A percentile compares a stretch with the other conserved stretches of the same genome.
These are phyloP conservation scores for Lactifluus pinguis DNA, from an alignment of 768 basidiomycete genomes.

Conservation along the genomic window DNA sequence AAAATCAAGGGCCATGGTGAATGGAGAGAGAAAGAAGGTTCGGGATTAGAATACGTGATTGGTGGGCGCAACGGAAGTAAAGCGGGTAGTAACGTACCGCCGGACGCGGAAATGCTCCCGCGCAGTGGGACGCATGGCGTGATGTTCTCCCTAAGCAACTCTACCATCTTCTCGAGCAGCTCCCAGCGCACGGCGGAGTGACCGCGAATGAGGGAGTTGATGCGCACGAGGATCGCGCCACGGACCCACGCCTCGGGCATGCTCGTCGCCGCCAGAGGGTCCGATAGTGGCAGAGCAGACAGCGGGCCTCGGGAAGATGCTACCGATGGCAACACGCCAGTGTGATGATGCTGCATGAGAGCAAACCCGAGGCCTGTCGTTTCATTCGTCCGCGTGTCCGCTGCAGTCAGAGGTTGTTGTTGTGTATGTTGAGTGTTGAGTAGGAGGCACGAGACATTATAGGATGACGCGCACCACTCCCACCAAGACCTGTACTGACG, in stretches of 20 bases:
- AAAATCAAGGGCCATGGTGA: background rate
- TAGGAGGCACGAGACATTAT: background rate
- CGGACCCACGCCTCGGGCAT: slow-evolving; percentile 89
- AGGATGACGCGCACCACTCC: slow-evolving; percentile 41
- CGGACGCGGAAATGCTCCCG: slow-evolving; percentile 76
- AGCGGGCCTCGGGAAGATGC: slow-evolving; percentile 27
- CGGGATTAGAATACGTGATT: background rate
- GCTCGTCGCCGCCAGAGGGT: slow-evolving; percentile 53
- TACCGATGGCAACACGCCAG: slow-evolving; percentile 57
- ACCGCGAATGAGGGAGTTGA: slow-evolving; percentile 83
- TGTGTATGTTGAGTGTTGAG: no score
- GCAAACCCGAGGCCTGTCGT: slow-evolving; percentile 66
- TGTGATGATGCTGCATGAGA: slow-evolving; percentile 73
- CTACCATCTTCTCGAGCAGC: slow-evolving; percentile 69
- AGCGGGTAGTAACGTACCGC: slow-evolving; percentile 38
- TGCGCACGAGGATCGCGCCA: slow-evolving; percentile 80
- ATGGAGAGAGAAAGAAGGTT: background rate
- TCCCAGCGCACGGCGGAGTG: slow-evolving; percentile 82
- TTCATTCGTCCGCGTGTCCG: slow-evolving; percentile 79
- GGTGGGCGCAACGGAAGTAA: background rate
- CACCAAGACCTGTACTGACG: slow-evolving; percentile 80
- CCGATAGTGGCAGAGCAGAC: slow-evolving; percentile 55
- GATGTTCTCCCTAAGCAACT: slow-evolving; percentile 60
- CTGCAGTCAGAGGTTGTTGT: slow-evolving; percentile 26
- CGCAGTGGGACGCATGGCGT: slow-evolving; percentile 78